Conservation (phyloP, 345 rosid genomes). For the Geranium brycei region DNA sequence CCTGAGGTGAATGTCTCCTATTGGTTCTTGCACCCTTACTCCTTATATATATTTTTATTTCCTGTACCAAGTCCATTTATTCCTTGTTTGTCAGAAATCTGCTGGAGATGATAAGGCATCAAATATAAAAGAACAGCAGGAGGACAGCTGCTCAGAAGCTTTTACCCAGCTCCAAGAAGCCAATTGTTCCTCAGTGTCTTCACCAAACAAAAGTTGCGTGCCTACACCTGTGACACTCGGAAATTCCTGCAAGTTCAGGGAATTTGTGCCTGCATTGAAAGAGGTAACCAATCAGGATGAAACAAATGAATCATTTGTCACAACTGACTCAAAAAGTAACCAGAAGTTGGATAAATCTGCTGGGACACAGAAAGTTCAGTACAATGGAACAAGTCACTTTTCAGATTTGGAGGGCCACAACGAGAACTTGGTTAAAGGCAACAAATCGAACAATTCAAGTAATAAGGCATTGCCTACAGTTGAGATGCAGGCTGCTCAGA, state of each 20-base stretch:
- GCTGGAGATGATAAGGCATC: conserved; percentile 30
- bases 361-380: conserved; percentile 31
- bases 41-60: neutral
- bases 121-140: conserved; percentile 41
- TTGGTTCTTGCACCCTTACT: conserved; percentile 2
- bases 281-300: conserved; percentile 28
- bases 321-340: conserved; percentile 19
- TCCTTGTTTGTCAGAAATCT: conserved; percentile 30
- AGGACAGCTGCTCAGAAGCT: conserved; percentile 59
- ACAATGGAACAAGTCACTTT: conserved; percentile 35
- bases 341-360: conserved; percentile 25
- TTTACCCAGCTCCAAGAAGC: conserved; percentile 34
- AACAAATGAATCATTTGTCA: conserved; percentile 17
- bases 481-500: conserved; percentile 40
- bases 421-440: conserved; percentile 25
- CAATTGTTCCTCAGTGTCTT: conserved; percentile 40
- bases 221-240: conserved; percentile 20
- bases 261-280: conserved; percentile 41
- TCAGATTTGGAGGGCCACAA: conserved; percentile 28
- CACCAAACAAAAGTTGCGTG: conserved; percentile 34
- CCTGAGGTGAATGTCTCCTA: conserved; percentile 21
- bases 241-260: conserved; percentile 43
- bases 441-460: conserved; percentile 27
- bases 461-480: conserved; percentile 22
- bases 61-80: conserved; percentile 10